These are phyloP conservation scores for Dipodascopsis uninucleata DNA, from an alignment of 805 yeast genomes.

Conservation along the genomic window DNA sequence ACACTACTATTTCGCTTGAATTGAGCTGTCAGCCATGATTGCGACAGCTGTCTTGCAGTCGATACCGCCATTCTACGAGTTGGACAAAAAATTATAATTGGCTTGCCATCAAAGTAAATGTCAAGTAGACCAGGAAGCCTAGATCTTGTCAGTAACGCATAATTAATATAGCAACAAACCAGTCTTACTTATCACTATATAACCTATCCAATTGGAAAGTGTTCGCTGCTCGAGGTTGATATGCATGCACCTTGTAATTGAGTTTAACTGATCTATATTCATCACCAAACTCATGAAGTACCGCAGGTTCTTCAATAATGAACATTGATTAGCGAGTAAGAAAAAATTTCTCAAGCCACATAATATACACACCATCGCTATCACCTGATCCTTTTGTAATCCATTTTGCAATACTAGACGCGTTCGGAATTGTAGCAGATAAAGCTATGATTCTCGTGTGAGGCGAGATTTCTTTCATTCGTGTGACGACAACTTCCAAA, in stretches of 20 bases:
- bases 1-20: too few relatives aligned
- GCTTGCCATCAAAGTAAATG: conserved; percentile 41
- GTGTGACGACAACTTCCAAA: conserved; percentile 46
- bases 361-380: background rate
- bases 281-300: conserved; percentile 45
- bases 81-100: conserved; percentile 51
- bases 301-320: conserved; percentile 34
- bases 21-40: conserved; percentile 7
- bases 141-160: background rate
- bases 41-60: conserved; percentile 41
- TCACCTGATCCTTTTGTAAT: conserved; percentile 32
- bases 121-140: conserved; percentile 38
- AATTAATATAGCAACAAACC: background rate
- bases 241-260: conserved; percentile 45
- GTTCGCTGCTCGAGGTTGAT: conserved; percentile 40
- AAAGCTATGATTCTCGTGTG: conserved; percentile 45
- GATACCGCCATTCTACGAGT: conserved; percentile 48
- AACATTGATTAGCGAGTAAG: too few relatives aligned
- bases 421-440: conserved; percentile 55
- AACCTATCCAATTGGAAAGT: conserved; percentile 48
- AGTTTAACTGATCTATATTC: conserved; percentile 47
- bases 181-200: conserved; percentile 41
- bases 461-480: conserved; percentile 44
- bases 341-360: too few relatives aligned
- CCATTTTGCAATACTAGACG: conserved; percentile 48